Conservation (phyloP, 2,329 filamentous ascomycete genomes). For the Biscogniauxia mediterranea region DNA sequence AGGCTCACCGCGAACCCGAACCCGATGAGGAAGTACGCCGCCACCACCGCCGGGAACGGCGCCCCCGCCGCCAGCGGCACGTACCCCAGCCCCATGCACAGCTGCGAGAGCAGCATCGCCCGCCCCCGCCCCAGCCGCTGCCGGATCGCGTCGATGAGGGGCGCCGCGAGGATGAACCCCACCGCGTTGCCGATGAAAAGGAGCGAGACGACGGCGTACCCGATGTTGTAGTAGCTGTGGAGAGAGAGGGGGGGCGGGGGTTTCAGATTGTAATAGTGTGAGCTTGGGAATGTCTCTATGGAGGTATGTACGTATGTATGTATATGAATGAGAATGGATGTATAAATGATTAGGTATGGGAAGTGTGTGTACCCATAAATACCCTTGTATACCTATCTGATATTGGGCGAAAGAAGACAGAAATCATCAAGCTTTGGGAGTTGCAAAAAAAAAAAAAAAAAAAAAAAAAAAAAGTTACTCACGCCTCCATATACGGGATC, state of each 20-base stretch:
- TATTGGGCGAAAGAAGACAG: no score
- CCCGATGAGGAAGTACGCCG: constrained; percentile 68
- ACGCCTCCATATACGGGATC: constrained; percentile 76
- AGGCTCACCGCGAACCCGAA: constrained; percentile 56
- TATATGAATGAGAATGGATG: no score
- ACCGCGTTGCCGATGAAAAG: constrained; percentile 78
- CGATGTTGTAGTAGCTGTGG: constrained; percentile 64
- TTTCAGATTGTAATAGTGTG: constrained; percentile 1
- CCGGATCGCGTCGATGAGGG: constrained; percentile 64
- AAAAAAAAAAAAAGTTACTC: constrained; percentile 17
- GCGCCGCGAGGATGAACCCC: constrained; percentile 73
- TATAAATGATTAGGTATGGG: no score
- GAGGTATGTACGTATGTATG: no score
- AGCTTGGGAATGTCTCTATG: no score
- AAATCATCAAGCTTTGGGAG: no score
- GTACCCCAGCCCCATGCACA: constrained; percentile 59
- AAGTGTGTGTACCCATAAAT: no score
- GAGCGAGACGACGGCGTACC: constrained; percentile 75
- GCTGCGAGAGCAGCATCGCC: constrained; percentile 58
- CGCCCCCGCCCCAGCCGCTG: constrained; percentile 63
- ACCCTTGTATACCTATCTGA: no score
- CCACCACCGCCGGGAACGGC: constrained; percentile 66
- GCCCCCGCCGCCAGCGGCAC: constrained; percentile 64
- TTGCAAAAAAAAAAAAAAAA: no score
- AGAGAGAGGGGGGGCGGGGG: no score